Evolutionary conservation across 2,329 filamentous ascomycete species (phyloP).

Genomic region (Monosporascus sp.): DNA sequence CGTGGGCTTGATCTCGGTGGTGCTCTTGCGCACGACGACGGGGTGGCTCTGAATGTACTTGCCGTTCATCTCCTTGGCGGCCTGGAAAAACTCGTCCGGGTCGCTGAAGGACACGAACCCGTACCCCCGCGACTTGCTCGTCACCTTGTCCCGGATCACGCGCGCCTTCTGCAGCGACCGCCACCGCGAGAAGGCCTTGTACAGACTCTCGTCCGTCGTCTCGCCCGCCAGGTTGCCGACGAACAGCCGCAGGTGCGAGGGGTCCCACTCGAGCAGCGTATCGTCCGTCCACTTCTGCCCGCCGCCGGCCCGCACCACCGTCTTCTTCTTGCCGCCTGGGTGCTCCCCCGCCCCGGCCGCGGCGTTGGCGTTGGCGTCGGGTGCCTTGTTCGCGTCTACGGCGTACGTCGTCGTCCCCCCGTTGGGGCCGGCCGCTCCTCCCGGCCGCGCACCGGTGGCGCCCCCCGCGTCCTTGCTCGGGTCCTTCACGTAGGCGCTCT

Average conservation of each 20-base stretch:
- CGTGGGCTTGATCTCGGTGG: constrained; percentile 81
- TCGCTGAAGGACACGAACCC: constrained; percentile 96
- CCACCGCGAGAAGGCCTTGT: constrained; percentile 91
- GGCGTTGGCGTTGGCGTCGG: constrained; percentile 25
- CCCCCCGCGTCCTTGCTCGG: constrained; percentile 46
- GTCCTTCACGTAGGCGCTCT: constrained; percentile 69
- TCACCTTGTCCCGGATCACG: constrained; percentile 91
- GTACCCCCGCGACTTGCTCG: constrained; percentile 92
- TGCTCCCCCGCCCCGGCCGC: constrained; percentile 28
- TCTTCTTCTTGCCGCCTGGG: constrained; percentile 64
- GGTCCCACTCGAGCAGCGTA: constrained; percentile 90
- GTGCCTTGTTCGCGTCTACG: constrained; percentile 27
- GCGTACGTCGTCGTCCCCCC: constrained; percentile 35
- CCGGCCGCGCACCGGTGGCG: constrained; percentile 13
- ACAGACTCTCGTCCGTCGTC: constrained; percentile 89
- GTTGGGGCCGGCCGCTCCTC: constrained; percentile 21
- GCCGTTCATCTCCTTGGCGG: constrained; percentile 95
- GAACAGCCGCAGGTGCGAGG: constrained; percentile 87
- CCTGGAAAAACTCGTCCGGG: constrained; percentile 92
- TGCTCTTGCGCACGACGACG: constrained; percentile 78
- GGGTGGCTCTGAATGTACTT: constrained; percentile 99
- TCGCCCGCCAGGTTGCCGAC: constrained; percentile 96
- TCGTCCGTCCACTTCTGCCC: constrained; percentile 91
- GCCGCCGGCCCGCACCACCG: constrained; percentile 81
- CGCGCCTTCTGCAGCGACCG: constrained; percentile 85